These are phyloP conservation scores for Schizopora paradoxa DNA, from an alignment of 1,284 basidiomycete genomes.

Conservation along the genomic window DNA sequence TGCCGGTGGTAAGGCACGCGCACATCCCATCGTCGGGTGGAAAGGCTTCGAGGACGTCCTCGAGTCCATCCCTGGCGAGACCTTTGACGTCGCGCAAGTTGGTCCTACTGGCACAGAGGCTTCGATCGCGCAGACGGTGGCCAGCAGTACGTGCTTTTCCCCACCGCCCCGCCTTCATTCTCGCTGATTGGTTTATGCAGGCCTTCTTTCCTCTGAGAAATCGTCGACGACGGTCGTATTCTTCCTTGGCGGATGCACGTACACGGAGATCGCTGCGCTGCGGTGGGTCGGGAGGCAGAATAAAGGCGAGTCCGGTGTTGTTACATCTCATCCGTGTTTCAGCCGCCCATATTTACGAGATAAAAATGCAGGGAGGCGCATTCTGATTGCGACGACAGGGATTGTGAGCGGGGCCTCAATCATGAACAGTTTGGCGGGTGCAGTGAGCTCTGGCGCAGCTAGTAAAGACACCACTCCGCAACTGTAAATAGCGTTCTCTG, in stretches of 20 bases:
- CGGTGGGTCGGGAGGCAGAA: constrained; percentile 86
- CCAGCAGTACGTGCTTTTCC: constrained; percentile 37
- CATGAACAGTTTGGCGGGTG: constrained; percentile 60
- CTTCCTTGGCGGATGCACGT: constrained; percentile 98
- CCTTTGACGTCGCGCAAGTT: constrained; percentile 75
- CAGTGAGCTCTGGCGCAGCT: constrained; percentile 30
- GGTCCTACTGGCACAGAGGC: constrained; percentile 30
- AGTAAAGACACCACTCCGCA: constrained; percentile 33
- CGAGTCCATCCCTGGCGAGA: constrained; percentile 75
- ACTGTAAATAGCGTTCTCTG: no score
- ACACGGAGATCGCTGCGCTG: constrained; percentile 92
- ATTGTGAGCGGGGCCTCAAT: constrained; percentile 76
- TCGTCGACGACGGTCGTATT: constrained; percentile 87
- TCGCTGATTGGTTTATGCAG: constrained; percentile 5
- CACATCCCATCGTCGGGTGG: constrained; percentile 92
- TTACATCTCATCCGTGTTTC: constrained; percentile 9
- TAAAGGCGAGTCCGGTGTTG: constrained; percentile 46
- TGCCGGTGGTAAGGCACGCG: constrained; percentile 52
- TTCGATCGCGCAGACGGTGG: constrained; percentile 31
- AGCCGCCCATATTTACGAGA: constrained; percentile 6
- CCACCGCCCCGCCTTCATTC: not conserved
- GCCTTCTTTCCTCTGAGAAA: constrained; percentile 33
- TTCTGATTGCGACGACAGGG: constrained; percentile 85
- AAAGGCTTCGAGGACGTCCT: constrained; percentile 93
- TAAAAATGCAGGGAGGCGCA: constrained; percentile 59